phyloP scores from a whole-genome alignment of 305 asterid species.

The Fraxinus latifolia region DNA sequence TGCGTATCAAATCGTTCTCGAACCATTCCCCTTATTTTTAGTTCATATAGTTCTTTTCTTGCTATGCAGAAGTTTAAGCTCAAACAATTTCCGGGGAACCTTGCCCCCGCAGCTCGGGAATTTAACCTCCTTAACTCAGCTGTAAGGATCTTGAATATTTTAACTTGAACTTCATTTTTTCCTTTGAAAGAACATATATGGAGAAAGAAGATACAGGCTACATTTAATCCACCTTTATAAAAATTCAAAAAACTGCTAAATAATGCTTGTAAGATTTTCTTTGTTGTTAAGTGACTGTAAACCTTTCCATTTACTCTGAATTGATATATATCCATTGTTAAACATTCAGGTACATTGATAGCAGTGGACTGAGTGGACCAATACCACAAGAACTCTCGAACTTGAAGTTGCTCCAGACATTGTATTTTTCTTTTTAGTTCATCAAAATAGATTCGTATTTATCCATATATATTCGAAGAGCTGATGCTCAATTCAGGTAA shows the following conservation, averaged over 20 bases:
- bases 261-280: background rate
- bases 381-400: conserved; percentile 53
- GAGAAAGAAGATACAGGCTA: background rate
- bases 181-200: background rate
- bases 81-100: conserved; percentile 51
- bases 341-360: conserved; percentile 55
- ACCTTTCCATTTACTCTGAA: background rate
- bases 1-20: background rate
- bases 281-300: background rate
- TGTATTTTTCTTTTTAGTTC: conserved; percentile 32
- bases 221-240: background rate
- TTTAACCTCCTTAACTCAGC: conserved; percentile 41
- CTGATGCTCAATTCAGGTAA: background rate
- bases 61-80: conserved; percentile 46
- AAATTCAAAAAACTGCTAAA: background rate
- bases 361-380: conserved; percentile 66
- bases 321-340: background rate
- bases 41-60: background rate
- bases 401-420: conserved; percentile 43
- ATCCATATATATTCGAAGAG: background rate
- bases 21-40: conserved; percentile 6
- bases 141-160: conserved; percentile 34
- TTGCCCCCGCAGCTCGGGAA: conserved; percentile 51
- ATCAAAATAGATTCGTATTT: background rate
- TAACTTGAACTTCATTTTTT: background rate